Evolutionary conservation across 2,329 filamentous ascomycete genomes (phyloP).

Genomic region (Fusarium sp.): DNA sequence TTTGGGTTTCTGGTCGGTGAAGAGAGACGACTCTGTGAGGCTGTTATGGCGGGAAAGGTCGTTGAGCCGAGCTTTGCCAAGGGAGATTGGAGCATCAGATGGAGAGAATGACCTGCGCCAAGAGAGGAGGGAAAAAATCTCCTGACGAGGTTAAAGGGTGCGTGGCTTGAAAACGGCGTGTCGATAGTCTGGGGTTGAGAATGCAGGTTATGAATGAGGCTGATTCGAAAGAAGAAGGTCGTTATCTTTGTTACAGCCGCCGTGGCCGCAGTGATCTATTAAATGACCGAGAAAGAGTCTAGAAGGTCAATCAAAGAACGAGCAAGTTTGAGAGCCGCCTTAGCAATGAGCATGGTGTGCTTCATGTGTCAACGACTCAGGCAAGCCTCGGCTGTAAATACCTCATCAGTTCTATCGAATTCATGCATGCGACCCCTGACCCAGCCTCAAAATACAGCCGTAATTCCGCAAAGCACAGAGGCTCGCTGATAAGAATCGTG

Average conservation of each 20-base stretch:
- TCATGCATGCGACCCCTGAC: neutral
- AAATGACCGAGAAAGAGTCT: neutral
- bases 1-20: conserved; percentile 57
- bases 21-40: conserved; percentile 61
- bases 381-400: neutral
- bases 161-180: neutral
- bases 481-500: neutral
- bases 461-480: neutral
- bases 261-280: neutral
- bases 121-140: neutral
- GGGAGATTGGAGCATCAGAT: conserved; percentile 68
- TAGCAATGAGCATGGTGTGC: neutral
- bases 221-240: neutral
- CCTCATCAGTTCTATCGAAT: neutral
- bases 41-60: conserved; percentile 66
- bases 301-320: neutral
- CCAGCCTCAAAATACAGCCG: neutral
- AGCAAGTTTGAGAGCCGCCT: neutral
- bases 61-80: conserved; percentile 71
- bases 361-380: neutral
- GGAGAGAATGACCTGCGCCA: conserved; percentile 55
- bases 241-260: neutral
- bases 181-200: neutral
- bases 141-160: neutral
- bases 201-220: neutral